Base-by-base conservation (phyloP, 2,329 filamentous ascomycete species). In the Decorospora gaudefroyi region DNA sequence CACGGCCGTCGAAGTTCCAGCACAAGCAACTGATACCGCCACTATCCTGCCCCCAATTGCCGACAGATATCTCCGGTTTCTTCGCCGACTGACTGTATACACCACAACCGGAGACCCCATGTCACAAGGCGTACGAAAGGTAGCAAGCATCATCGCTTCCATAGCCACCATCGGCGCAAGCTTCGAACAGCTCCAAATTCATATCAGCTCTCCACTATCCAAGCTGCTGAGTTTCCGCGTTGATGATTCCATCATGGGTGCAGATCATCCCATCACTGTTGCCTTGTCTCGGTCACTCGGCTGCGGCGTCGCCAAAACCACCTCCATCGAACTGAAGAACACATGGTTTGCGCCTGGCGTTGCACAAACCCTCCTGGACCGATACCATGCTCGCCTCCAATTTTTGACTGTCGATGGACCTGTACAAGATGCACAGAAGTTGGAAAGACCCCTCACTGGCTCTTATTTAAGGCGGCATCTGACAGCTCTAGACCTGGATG, bases 1-100 rank as follows among this genome's bases (percentile, higher is more conserved):
- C 15, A 50, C 59, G 15, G 17, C 10, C 10, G 13, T 58, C 33
- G 27, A 46, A 6, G 10, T 34, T 9, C 36, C 43, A 4, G 36
- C 38, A 7, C 17, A 17, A 4, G 7, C 19, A 3, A 43, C 40
- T 3, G 19, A 34, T 11, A 37, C 18, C 8, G 45, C 53, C 4
- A 58, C 47, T n/a, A 42, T 59, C 11, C 35, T 55, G 8, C 44
- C 55, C 28, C 51, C 51, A 1, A 49, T 61, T 15, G 39, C 55
- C 5, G 56, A 61, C 15, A 49, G 33, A 9, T 59, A 55, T 18
- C 42, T 59, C 25, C 53, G 34, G 22, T 61, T 49, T 12, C 45
- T 61, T 11, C 50, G 49, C 16, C 38, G 46, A 12, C 21, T 59
- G 6, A 35, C 17, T 5, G 28, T 61, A 5, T 28, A 46, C 22